Conservation (phyloP, 345 rosid species). For the Erucastrum elatum region DNA sequence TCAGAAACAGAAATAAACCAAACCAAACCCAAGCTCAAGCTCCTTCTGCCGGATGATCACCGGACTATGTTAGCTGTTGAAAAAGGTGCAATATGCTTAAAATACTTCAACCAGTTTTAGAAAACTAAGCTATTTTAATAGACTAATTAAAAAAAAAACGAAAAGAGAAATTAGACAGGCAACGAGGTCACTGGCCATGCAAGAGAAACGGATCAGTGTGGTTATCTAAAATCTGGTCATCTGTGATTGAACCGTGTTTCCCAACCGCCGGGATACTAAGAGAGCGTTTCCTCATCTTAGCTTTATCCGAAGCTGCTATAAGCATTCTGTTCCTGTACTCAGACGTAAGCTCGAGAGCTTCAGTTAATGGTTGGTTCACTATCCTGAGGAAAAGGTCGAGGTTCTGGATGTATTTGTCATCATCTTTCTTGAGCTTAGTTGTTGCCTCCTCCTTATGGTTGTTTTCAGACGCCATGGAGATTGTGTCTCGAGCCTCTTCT, state of each 20-base stretch:
- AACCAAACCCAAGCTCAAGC: not conserved
- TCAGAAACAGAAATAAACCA: not conserved
- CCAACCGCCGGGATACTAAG: conserved; percentile 75
- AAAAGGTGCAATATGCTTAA: not conserved
- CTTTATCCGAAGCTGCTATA: conserved; percentile 32
- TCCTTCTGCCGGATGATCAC: not conserved
- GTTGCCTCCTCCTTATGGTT: conserved; percentile 22
- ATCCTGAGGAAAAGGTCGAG: conserved; percentile 55
- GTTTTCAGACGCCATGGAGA: conserved; percentile 24
- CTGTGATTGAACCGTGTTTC: conserved; percentile 48
- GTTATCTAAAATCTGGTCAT: conserved; percentile 36
- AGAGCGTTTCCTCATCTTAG: conserved; percentile 62
- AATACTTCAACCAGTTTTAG: conserved; percentile 13
- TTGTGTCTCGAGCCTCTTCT: conserved; percentile 46
- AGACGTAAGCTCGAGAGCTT: conserved; percentile 41
- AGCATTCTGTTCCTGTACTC: conserved; percentile 30
- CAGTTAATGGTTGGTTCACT: conserved; percentile 47
- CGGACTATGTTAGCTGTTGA: not conserved
- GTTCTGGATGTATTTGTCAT: conserved; percentile 57
- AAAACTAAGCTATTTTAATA: conserved; percentile 17
- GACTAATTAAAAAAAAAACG: not conserved
- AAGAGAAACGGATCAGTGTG: conserved; percentile 9
- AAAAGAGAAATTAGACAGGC: not conserved
- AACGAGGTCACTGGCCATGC: not conserved
- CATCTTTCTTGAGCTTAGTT: conserved; percentile 32